Evolutionary conservation across 331 rosid genomes (phyloP).

Genomic region (Cucumis variabilis): DNA sequence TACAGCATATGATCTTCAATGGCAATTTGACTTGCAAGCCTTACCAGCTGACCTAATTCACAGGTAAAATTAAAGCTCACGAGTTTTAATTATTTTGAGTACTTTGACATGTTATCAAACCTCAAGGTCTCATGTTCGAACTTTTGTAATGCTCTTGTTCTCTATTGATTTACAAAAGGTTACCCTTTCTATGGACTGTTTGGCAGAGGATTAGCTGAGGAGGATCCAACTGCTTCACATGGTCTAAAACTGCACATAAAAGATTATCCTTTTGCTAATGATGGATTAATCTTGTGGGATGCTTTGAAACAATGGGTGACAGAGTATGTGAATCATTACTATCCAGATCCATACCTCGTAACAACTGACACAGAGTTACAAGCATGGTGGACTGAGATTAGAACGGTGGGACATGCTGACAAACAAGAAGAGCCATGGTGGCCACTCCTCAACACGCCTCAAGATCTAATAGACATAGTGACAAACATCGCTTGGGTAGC

Average conservation of each 20-base stretch:
- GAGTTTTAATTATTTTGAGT: not conserved
- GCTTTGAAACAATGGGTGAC: slow-evolving; percentile 38
- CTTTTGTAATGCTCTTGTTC: not conserved
- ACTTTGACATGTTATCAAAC: too few relatives aligned
- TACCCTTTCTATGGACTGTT: not conserved
- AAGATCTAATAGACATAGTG: slow-evolving; percentile 31
- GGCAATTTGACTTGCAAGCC: slow-evolving; percentile 58
- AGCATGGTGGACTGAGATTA: slow-evolving; percentile 36
- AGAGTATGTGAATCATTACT: slow-evolving; percentile 33
- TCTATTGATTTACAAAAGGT: not conserved
- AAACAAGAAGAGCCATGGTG: slow-evolving; percentile 34
- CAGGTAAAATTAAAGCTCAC: slow-evolving; percentile 33
- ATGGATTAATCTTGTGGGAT: slow-evolving; percentile 42
- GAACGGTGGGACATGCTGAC: slow-evolving; percentile 41
- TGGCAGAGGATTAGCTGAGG: slow-evolving; percentile 33
- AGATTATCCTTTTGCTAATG: slow-evolving; percentile 39
- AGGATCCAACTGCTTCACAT: slow-evolving; percentile 34
- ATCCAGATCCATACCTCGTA: not conserved
- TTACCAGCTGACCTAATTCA: slow-evolving; percentile 57
- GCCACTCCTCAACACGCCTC: slow-evolving; percentile 37
- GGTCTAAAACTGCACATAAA: slow-evolving; percentile 40
- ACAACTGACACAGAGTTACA: slow-evolving; percentile 38
- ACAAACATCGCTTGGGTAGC: slow-evolving; percentile 70
- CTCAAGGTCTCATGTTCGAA: too few relatives aligned
- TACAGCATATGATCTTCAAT: slow-evolving; percentile 42